Conservation (phyloP, 163 green algal genomes). For the Volvox carteri region DNA sequence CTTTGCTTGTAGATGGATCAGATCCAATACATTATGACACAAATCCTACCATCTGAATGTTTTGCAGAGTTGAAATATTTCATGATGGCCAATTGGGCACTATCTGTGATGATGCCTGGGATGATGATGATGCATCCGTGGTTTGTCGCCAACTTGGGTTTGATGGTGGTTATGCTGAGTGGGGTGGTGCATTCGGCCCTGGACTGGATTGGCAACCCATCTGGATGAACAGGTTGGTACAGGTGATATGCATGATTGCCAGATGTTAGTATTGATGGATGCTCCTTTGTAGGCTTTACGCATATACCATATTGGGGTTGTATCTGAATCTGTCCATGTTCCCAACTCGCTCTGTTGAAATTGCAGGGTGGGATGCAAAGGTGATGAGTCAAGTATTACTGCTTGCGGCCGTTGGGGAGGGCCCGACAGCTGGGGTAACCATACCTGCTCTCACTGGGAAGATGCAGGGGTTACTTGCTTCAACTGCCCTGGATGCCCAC, state of each 20-base stretch:
- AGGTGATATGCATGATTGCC: too few species aligned
- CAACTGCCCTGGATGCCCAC: constrained; percentile 30
- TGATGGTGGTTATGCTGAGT: constrained; percentile 55
- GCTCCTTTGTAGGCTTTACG: too few species aligned
- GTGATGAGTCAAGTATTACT: constrained; percentile 20
- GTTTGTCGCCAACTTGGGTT: constrained; percentile 56
- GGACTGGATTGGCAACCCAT: constrained; percentile 52
- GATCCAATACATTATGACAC: background rate
- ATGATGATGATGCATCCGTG: constrained; percentile 44
- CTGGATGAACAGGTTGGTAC: constrained; percentile 41
- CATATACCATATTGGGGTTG: too few species aligned
- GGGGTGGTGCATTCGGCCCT: constrained; percentile 38
- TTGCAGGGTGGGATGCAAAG: constrained; percentile 31
- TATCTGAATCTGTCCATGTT: too few species aligned
- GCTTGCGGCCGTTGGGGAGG: background rate
- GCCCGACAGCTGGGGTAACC: constrained; percentile 22
- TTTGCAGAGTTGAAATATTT: constrained; percentile 44
- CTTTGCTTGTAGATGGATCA: too few species aligned
- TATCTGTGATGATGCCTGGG: constrained; percentile 51
- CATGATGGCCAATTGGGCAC: constrained; percentile 31
- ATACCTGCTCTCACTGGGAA: constrained; percentile 56
- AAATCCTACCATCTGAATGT: background rate
- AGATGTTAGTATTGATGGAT: too few species aligned
- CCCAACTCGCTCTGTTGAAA: too few species aligned
- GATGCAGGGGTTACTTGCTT: constrained; percentile 54